phyloP scores from a whole-genome alignment of 768 basidiomycete species.

The Tricholoma sp. region DNA sequence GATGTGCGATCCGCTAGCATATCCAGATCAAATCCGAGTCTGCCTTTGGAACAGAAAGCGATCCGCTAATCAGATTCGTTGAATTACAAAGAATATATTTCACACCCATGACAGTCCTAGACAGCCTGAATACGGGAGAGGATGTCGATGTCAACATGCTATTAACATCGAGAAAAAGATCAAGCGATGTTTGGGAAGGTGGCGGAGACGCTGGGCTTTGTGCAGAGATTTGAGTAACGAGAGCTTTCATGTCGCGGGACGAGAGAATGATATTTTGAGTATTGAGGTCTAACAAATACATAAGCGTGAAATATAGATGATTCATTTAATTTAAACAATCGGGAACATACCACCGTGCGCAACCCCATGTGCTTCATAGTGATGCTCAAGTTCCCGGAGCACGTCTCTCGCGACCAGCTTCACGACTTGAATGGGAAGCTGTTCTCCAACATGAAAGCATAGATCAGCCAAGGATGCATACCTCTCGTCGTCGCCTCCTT shows the following conservation, averaged over 20 bases:
- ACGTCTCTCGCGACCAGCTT: slow-evolving; percentile 24
- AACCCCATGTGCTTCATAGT: slow-evolving; percentile 10
- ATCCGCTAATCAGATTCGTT: background rate
- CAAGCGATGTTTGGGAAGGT: slow-evolving; percentile 1
- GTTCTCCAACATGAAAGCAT: slow-evolving; percentile 15
- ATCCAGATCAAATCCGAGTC: background rate
- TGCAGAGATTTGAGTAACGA: slow-evolving; percentile 13
- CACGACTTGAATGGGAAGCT: slow-evolving; percentile 19
- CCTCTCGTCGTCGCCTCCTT: slow-evolving; percentile 3
- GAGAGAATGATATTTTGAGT: slow-evolving; percentile 14
- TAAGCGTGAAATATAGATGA: background rate
- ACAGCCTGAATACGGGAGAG: slow-evolving; percentile 4
- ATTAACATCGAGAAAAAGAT: slow-evolving; percentile 7
- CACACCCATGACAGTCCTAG: slow-evolving; percentile 4
- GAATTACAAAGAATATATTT: no score
- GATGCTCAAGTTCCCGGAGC: slow-evolving; percentile 14
- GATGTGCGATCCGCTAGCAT: background rate
- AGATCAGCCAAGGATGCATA: slow-evolving; percentile 18
- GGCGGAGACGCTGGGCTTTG: slow-evolving; percentile 3
- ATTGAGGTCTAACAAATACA: slow-evolving; percentile 13
- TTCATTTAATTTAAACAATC: no score
- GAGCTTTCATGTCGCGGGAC: slow-evolving; percentile 10
- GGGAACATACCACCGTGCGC: slow-evolving; percentile 16
- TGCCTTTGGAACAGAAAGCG: background rate
- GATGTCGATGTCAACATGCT: slow-evolving; percentile 8